Conservation (phyloP, 2,329 filamentous ascomycete species). For the Talaromyces verruculosus region DNA sequence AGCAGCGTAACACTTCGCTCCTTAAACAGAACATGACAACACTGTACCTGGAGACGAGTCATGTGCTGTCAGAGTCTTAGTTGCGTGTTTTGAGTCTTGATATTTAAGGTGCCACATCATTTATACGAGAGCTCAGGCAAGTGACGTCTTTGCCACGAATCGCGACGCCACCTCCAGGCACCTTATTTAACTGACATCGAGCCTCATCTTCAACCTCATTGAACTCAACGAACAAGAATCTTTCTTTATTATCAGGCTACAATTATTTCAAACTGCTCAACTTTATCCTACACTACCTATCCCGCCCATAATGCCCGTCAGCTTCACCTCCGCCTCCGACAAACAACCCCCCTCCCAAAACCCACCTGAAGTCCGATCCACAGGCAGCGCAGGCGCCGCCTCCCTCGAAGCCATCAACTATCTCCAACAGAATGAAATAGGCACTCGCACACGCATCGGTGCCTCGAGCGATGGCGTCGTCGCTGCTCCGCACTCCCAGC, state of each 20-base stretch:
- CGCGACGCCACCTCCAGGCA: constrained; percentile 6
- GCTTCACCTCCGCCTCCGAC: constrained; percentile 7
- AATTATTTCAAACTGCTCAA: constrained; percentile 10
- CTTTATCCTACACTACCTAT: constrained; percentile 6
- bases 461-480: constrained; percentile 25
- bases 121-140: not conserved
- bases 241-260: not conserved
- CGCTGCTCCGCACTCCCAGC: constrained; percentile 24
- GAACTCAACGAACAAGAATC: not conserved
- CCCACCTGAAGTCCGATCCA: constrained; percentile 19
- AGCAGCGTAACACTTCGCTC: too few species aligned
- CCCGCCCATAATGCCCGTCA: constrained; percentile 18
- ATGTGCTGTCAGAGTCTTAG: too few species aligned
- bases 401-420: constrained; percentile 23
- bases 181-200: not conserved
- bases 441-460: constrained; percentile 24
- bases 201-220: not conserved
- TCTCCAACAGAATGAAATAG: constrained; percentile 15
- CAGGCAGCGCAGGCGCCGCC: constrained; percentile 25
- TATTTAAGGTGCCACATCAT: not conserved
- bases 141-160: constrained; percentile 13
- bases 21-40: too few species aligned
- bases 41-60: too few species aligned
- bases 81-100: too few species aligned
- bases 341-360: constrained; percentile 13